These are phyloP conservation scores for Microcyclospora tardicrescens DNA, from an alignment of 2,329 filamentous ascomycete genomes.

Conservation along the genomic window DNA sequence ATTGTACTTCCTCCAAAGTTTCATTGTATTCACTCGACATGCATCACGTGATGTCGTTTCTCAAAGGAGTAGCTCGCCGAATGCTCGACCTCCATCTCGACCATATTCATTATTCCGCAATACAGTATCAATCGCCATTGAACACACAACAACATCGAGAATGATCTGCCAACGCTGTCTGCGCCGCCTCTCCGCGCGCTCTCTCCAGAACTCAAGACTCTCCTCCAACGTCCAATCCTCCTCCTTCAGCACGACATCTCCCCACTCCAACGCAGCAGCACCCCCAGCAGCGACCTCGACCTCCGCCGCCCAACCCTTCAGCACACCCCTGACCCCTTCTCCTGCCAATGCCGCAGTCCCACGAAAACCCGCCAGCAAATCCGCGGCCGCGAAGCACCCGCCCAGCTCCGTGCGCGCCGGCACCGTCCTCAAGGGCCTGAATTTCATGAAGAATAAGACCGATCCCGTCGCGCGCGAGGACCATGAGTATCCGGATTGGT, in stretches of 20 bases:
- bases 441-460: constrained; percentile 59
- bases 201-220: neutral
- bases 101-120: no score
- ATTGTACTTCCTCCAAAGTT: no score
- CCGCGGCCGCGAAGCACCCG: constrained; percentile 16
- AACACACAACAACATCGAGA: neutral
- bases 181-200: constrained; percentile 9
- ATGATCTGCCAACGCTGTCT: constrained; percentile 23
- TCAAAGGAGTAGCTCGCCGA: no score
- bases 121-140: no score
- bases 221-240: neutral
- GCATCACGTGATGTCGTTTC: no score
- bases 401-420: constrained; percentile 47
- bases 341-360: constrained; percentile 7
- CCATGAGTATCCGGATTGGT: constrained; percentile 65
- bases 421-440: constrained; percentile 58
- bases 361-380: constrained; percentile 7
- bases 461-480: constrained; percentile 66
- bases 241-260: constrained; percentile 1
- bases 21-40: no score
- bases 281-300: constrained; percentile 32
- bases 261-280: constrained; percentile 17
- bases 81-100: no score
- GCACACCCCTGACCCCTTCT: constrained; percentile 24
- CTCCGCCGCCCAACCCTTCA: constrained; percentile 34